phyloP scores from a whole-genome alignment of 2,329 filamentous ascomycete species.

The Hymenoscyphus repandus region DNA sequence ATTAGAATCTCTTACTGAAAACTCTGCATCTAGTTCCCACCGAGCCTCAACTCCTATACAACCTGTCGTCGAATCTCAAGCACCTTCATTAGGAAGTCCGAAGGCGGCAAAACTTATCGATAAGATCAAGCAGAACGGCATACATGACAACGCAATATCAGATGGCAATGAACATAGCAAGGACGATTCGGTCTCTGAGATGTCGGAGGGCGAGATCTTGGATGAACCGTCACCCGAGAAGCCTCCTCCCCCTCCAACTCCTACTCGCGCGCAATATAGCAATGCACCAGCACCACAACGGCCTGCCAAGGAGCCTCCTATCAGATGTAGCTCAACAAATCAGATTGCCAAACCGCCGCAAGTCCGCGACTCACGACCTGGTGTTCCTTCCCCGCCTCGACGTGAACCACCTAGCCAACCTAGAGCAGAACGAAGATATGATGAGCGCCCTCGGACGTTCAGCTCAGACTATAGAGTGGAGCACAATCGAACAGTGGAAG shows the following conservation, averaged over 20 bases:
- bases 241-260: no score
- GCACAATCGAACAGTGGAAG: slow-evolving; percentile 10
- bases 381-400: slow-evolving; percentile 16
- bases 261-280: slow-evolving; percentile 19
- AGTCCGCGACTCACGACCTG: slow-evolving; percentile 6
- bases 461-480: slow-evolving; percentile 15
- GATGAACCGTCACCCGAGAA: slow-evolving; percentile 24
- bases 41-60: slow-evolving; percentile 1
- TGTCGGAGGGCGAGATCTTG: slow-evolving; percentile 31
- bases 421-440: slow-evolving; percentile 15
- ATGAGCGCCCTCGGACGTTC: slow-evolving; percentile 10
- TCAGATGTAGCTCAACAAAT: background rate
- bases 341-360: slow-evolving; percentile 2
- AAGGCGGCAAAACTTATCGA: slow-evolving; percentile 12
- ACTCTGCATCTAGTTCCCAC: slow-evolving; percentile 7
- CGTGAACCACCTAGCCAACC: slow-evolving; percentile 13
- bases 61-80: slow-evolving; percentile 15
- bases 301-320: slow-evolving; percentile 13
- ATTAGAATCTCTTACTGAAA: slow-evolving; percentile 5
- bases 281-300: slow-evolving; percentile 10
- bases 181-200: slow-evolving; percentile 22
- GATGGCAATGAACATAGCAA: slow-evolving; percentile 15
- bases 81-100: slow-evolving; percentile 21
- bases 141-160: background rate
- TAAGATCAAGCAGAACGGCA: slow-evolving; percentile 11